phyloP scores from a whole-genome alignment of 805 yeast species.

The Candida germanica region DNA sequence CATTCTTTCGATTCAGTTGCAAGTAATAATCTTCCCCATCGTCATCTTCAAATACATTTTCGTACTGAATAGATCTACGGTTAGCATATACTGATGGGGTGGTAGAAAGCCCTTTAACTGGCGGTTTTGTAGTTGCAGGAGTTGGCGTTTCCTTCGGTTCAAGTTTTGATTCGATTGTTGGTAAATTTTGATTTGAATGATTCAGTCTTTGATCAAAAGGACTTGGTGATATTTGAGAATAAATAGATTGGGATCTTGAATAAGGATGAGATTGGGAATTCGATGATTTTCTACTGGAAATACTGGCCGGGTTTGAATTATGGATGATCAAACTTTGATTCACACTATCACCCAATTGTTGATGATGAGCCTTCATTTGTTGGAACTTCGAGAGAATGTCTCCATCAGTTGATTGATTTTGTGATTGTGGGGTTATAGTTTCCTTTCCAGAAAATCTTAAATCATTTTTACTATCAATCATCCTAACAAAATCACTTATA shows the following conservation, averaged over 20 bases:
- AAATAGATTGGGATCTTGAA: slow-evolving; percentile 18
- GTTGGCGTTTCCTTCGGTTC: no score
- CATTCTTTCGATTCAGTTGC: slow-evolving; percentile 8
- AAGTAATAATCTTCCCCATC: slow-evolving; percentile 46
- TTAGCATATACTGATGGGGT: slow-evolving; percentile 29
- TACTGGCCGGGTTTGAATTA: slow-evolving; percentile 11
- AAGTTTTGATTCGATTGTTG: slow-evolving; percentile 33
- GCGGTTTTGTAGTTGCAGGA: no score
- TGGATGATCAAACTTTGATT: slow-evolving; percentile 46
- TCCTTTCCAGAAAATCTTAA: slow-evolving; percentile 28
- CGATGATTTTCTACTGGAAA: slow-evolving; percentile 24
- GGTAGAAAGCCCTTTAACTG: slow-evolving; percentile 34
- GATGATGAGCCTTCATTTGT: slow-evolving; percentile 50
- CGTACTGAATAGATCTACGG: slow-evolving; percentile 29
- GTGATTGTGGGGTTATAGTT: slow-evolving; percentile 2
- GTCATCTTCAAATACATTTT: slow-evolving; percentile 44
- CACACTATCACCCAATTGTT: slow-evolving; percentile 53
- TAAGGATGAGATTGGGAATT: no score
- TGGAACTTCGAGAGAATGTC: slow-evolving; percentile 54
- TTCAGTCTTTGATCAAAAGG: slow-evolving; percentile 14
- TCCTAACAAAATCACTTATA: slow-evolving; percentile 64
- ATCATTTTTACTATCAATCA: slow-evolving; percentile 65
- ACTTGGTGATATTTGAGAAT: slow-evolving; percentile 12
- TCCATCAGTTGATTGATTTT: slow-evolving; percentile 20
- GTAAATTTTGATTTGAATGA: slow-evolving; percentile 11